phyloP scores from a whole-genome alignment of 768 basidiomycete species.

The Leccinum rimulosum region DNA sequence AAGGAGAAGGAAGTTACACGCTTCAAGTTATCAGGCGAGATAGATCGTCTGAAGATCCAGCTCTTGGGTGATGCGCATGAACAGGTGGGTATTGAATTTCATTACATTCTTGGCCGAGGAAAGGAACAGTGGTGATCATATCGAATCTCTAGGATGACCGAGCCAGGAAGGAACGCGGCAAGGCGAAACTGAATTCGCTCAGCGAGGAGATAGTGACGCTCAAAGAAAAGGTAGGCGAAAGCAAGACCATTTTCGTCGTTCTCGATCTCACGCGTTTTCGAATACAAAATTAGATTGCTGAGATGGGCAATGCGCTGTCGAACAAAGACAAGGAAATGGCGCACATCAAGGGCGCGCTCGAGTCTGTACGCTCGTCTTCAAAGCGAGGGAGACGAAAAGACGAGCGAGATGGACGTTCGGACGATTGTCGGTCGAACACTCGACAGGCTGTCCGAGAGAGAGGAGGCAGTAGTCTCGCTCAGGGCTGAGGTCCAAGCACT shows the following conservation, averaged over 20 bases:
- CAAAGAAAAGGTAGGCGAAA: slow-evolving; percentile 57
- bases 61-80: slow-evolving; percentile 58
- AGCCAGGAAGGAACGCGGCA: slow-evolving; percentile 72
- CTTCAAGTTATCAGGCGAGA: slow-evolving; percentile 54
- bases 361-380: slow-evolving; percentile 82
- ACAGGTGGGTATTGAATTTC: slow-evolving; percentile 41
- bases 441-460: slow-evolving; percentile 65
- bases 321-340: slow-evolving; percentile 70
- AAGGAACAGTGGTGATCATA: not conserved
- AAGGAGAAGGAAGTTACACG: slow-evolving; percentile 84
- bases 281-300: slow-evolving; percentile 43
- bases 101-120: not conserved
- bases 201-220: slow-evolving; percentile 72
- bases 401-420: slow-evolving; percentile 60
- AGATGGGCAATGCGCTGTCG: slow-evolving; percentile 45
- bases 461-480: slow-evolving; percentile 58
- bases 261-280: not conserved
- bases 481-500: slow-evolving; percentile 47
- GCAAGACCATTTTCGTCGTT: not conserved
- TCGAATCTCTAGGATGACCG: slow-evolving; percentile 56
- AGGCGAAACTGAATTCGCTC: slow-evolving; percentile 66
- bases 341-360: slow-evolving; percentile 82
- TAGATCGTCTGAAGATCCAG: slow-evolving; percentile 60
- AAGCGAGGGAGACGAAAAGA: slow-evolving; percentile 45
- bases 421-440: slow-evolving; percentile 69